These are phyloP conservation scores for Eucalyptus marginata DNA, from an alignment of 345 rosid genomes.

Conservation along the genomic window DNA sequence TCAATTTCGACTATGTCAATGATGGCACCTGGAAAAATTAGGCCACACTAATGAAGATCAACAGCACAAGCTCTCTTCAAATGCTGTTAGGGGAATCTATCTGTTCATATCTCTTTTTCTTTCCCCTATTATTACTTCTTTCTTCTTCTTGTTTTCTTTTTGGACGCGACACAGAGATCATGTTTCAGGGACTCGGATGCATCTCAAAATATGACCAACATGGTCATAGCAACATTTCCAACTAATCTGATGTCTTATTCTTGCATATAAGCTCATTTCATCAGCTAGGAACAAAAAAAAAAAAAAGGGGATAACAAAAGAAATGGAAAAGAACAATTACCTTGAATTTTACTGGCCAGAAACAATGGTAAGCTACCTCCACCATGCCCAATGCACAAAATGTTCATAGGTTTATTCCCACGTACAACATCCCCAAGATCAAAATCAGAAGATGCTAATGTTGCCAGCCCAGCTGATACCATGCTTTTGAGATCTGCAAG, in stretches of 20 bases:
- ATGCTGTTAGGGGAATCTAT: background rate
- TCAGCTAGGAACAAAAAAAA: background rate
- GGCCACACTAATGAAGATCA: background rate
- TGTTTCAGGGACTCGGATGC: background rate
- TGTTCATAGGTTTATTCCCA: slow-evolving; percentile 50
- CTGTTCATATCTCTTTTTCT: background rate
- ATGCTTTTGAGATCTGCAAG: slow-evolving; percentile 79
- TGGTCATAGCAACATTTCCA: background rate
- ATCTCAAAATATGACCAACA: background rate
- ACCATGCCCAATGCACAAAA: slow-evolving; percentile 88
- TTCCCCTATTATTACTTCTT: background rate
- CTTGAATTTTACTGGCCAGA: slow-evolving; percentile 72
- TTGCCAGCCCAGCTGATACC: slow-evolving; percentile 67
- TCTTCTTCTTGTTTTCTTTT: background rate
- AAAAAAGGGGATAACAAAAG: background rate
- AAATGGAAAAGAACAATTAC: slow-evolving; percentile 6
- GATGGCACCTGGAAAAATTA: slow-evolving; percentile 40
- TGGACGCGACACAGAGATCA: background rate
- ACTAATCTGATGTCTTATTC: background rate
- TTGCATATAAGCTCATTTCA: background rate
- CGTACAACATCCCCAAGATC: slow-evolving; percentile 36
- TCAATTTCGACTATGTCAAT: slow-evolving; percentile 75
- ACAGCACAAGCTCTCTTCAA: background rate
- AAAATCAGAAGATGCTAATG: slow-evolving; percentile 45
- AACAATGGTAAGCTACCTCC: slow-evolving; percentile 90